Evolutionary conservation across 805 yeast genomes (phyloP).

Genomic region (Metschnikowia cubensis): DNA sequence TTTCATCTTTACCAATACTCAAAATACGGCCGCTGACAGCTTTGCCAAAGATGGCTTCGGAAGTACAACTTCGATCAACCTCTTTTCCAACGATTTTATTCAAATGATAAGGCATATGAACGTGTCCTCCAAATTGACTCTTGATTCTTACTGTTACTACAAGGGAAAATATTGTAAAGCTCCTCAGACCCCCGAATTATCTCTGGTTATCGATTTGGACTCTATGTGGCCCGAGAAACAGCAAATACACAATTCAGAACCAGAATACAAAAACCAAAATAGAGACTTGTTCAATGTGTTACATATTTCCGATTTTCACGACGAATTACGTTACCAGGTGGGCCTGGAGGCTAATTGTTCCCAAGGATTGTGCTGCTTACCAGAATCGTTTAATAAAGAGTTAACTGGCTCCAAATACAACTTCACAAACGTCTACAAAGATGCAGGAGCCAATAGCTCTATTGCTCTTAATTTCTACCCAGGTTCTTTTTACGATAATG

Average conservation of each 20-base stretch:
- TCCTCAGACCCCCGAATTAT: slow-evolving; percentile 49
- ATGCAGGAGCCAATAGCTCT: slow-evolving; percentile 11
- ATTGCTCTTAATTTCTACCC: slow-evolving; percentile 27
- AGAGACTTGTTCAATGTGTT: slow-evolving; percentile 51
- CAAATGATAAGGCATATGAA: slow-evolving; percentile 35
- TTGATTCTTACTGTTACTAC: slow-evolving; percentile 53
- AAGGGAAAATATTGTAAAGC: slow-evolving; percentile 42
- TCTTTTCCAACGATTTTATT: slow-evolving; percentile 38
- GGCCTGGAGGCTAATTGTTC: slow-evolving; percentile 60
- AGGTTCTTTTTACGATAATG: slow-evolving; percentile 27
- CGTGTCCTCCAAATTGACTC: slow-evolving; percentile 32
- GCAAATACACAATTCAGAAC: slow-evolving; percentile 23
- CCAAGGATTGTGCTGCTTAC: slow-evolving; percentile 57
- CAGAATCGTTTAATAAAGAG: slow-evolving; percentile 39
- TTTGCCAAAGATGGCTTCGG: slow-evolving; percentile 22
- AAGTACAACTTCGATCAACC: slow-evolving; percentile 26
- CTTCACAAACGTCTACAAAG: slow-evolving; percentile 27
- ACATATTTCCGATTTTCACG: slow-evolving; percentile 65
- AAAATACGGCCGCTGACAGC: slow-evolving; percentile 17
- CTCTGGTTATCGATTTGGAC: slow-evolving; percentile 34
- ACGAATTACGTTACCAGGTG: slow-evolving; percentile 49
- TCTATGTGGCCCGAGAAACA: slow-evolving; percentile 38
- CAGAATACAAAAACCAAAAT: slow-evolving; percentile 24
- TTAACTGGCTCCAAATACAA: slow-evolving; percentile 23
- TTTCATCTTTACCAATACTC: slow-evolving; percentile 33